phyloP scores from a whole-genome alignment of 805 yeast genomes.

The Wickerhamomyces ciferrii region DNA sequence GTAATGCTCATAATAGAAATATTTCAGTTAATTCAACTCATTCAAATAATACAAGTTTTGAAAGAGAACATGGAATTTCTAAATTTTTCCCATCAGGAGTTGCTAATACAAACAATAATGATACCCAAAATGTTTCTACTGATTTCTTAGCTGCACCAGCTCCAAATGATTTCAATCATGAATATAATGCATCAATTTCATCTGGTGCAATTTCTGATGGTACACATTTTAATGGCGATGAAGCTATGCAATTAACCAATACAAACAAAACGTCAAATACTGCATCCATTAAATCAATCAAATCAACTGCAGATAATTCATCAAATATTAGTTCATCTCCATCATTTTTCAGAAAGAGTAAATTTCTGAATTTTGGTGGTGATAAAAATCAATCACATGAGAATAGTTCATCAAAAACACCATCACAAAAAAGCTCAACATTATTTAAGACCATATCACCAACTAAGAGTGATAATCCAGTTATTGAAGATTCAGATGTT shows the following conservation, averaged over 20 bases:
- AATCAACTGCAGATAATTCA: conserved; percentile 8
- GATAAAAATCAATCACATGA: conserved; percentile 1
- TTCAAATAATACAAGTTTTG: conserved; percentile 7
- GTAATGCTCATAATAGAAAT: conserved; percentile 8
- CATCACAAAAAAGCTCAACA: conserved; percentile 8
- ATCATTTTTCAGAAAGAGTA: conserved; percentile 29
- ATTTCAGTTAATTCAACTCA: conserved; percentile 6
- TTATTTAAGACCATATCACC: conserved; percentile 8
- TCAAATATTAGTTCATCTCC: conserved; percentile 25
- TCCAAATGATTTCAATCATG: neutral
- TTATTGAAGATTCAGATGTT: conserved; percentile 9
- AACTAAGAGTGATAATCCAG: conserved; percentile 4
- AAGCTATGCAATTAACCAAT: conserved; percentile 10
- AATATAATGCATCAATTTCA: conserved; percentile 8
- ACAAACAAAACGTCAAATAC: conserved; percentile 17
- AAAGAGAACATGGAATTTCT: conserved; percentile 12
- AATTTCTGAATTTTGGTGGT: conserved; percentile 28
- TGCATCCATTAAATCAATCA: conserved; percentile 11
- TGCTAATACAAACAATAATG: neutral
- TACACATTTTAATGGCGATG: conserved; percentile 4
- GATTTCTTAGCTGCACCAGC: neutral
- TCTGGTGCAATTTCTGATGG: conserved; percentile 1
- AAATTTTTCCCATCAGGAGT: conserved; percentile 1
- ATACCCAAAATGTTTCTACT: neutral
- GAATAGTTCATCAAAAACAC: conserved; percentile 10